Percentiles rank a stretch among this genome's conserved stretches.
phyloP scores from a whole-genome alignment of 2,329 filamentous ascomycete genomes.

The Aspergillus brasiliensis region DNA sequence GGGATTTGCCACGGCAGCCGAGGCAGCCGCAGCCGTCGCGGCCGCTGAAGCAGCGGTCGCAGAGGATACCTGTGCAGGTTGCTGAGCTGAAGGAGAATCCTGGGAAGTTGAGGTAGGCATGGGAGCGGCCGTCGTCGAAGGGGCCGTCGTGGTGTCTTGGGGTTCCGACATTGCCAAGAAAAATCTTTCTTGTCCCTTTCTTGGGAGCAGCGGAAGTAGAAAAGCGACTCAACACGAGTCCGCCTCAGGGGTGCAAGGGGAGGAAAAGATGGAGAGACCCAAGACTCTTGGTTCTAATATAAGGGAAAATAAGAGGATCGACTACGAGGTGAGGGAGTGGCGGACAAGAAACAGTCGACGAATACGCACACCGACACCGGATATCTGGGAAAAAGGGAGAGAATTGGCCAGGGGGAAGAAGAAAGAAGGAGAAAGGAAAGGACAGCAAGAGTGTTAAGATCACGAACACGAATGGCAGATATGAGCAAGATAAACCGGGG shows the following conservation, averaged over 20 bases:
- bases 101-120: constrained; percentile 27
- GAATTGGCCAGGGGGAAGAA: constrained; percentile 16
- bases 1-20: constrained; percentile 37
- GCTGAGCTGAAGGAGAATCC: constrained; percentile 25
- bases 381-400: constrained; percentile 10
- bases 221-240: constrained; percentile 15
- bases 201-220: constrained; percentile 34
- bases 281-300: constrained; percentile 4
- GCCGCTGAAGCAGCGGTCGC: constrained; percentile 35
- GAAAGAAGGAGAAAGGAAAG: constrained; percentile 7
- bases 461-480: neutral
- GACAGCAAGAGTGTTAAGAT: neutral
- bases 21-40: constrained; percentile 39
- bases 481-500: neutral
- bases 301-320: neutral
- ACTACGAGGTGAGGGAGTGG: constrained; percentile 8
- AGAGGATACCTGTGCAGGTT: constrained; percentile 26
- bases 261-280: constrained; percentile 4
- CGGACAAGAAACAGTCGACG: neutral
- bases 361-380: constrained; percentile 3
- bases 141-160: constrained; percentile 32
- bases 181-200: constrained; percentile 34
- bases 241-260: neutral
- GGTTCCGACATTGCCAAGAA: constrained; percentile 47
- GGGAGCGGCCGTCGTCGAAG: constrained; percentile 29